Conservation (phyloP, 78 protist species). For the Dictyostelium firmibasis region DNA sequence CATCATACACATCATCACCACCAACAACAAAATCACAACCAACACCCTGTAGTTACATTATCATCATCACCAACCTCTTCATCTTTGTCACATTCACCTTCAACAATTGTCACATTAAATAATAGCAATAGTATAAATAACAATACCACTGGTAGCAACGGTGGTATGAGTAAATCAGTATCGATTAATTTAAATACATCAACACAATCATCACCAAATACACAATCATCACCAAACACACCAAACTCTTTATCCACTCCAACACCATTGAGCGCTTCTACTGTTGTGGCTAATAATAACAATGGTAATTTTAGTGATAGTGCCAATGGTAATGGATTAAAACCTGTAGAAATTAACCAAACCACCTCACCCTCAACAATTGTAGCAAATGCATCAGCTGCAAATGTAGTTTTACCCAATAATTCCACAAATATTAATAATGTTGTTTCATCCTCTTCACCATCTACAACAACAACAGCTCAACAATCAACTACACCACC, state of each 20-base stretch:
- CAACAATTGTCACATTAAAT: slow-evolving; percentile 2
- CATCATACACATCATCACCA: not conserved
- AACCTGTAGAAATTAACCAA: not conserved
- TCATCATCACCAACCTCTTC: not conserved
- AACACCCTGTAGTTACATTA: not conserved
- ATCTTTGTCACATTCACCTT: not conserved
- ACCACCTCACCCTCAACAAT: not conserved
- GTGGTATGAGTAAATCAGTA: not conserved
- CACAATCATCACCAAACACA: not conserved
- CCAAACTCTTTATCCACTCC: not conserved
- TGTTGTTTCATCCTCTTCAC: not conserved
- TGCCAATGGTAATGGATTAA: not conserved
- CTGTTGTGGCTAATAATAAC: slow-evolving; percentile 32
- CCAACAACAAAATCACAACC: not conserved
- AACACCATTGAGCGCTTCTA: slow-evolving; percentile 1
- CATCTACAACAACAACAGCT: not conserved
- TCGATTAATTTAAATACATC: not conserved
- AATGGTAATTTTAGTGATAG: not conserved
- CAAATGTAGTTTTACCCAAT: not conserved
- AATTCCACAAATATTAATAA: not conserved
- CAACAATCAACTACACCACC: not conserved
- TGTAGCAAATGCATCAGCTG: not conserved
- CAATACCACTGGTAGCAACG: not conserved
- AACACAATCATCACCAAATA: not conserved
- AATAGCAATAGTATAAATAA: not conserved